Percentiles rank a stretch among this genome's conserved stretches.
These are phyloP conservation scores for Thelonectria rubi DNA, from an alignment of 2,329 filamentous ascomycete species.

Conservation along the genomic window DNA sequence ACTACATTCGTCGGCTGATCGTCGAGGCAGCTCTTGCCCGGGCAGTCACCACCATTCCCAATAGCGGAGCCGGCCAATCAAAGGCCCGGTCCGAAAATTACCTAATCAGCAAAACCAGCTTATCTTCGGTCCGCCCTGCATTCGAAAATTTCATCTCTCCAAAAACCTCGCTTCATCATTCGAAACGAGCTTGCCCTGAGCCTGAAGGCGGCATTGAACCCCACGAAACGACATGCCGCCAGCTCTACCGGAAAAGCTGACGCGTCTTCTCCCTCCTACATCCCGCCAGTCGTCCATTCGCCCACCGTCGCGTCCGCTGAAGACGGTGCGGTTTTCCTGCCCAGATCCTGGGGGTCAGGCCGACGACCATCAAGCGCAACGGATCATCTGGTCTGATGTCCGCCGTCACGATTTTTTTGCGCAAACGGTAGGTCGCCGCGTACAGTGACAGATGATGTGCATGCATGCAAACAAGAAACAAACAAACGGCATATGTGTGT, in stretches of 20 bases:
- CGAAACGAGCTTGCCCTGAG: background rate
- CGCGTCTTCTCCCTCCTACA: slow-evolving; percentile 1
- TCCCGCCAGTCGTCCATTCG: background rate
- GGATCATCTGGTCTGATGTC: slow-evolving; percentile 11
- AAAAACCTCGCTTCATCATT: background rate
- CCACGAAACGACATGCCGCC: too few relatives aligned
- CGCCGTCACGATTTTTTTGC: background rate
- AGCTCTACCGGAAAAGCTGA: background rate
- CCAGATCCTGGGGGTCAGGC: background rate
- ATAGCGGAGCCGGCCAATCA: background rate
- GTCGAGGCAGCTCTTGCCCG: too few relatives aligned
- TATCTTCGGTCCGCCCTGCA: slow-evolving; percentile 26
- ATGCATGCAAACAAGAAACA: slow-evolving; percentile 13
- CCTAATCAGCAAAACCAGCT: slow-evolving; percentile 25
- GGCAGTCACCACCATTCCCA: too few relatives aligned
- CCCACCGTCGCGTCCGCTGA: too few relatives aligned
- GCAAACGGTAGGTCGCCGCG: slow-evolving; percentile 14
- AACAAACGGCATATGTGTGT: slow-evolving; percentile 65
- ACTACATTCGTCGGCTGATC: too few relatives aligned
- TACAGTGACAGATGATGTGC: slow-evolving; percentile 28
- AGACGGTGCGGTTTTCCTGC: background rate
- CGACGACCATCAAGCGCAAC: slow-evolving; percentile 1
- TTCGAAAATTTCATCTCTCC: slow-evolving; percentile 11
- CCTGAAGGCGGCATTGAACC: background rate
- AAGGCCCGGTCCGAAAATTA: slow-evolving; percentile 20